These are phyloP conservation scores for Xylariaceae sp. DNA, from an alignment of 2,329 filamentous ascomycete species.

Conservation along the genomic window DNA sequence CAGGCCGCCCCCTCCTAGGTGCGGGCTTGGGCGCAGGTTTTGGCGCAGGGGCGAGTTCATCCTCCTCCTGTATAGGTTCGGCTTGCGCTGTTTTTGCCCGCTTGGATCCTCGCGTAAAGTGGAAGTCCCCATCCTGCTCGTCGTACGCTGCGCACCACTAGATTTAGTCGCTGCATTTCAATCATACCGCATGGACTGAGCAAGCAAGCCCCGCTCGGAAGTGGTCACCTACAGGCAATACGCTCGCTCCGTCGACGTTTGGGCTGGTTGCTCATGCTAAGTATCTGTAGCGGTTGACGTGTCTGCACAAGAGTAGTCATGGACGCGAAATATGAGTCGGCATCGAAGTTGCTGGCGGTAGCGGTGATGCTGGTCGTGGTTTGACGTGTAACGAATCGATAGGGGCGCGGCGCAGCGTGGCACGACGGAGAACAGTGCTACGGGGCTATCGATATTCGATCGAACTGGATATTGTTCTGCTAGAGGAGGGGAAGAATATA, in stretches of 20 bases:
- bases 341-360: conserved; percentile 21
- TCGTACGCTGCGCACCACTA: conserved; percentile 48
- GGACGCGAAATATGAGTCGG: conserved; percentile 45
- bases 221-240: conserved; percentile 51
- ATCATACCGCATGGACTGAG: conserved; percentile 12
- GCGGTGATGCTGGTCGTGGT: conserved; percentile 13
- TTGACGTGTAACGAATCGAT: conserved; percentile 8
- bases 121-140: conserved; percentile 73
- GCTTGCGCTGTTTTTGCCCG: conserved; percentile 55
- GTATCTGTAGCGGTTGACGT: conserved; percentile 60
- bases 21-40: conserved; percentile 27
- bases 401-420: conserved; percentile 1
- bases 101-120: conserved; percentile 67
- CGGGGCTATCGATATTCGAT: conserved; percentile 15
- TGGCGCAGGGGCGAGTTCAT: conserved; percentile 37
- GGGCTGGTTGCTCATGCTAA: conserved; percentile 64
- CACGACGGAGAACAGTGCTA: conserved; percentile 6
- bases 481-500: background rate
- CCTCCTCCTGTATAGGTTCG: conserved; percentile 39
- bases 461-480: background rate
- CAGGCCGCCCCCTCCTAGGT: conserved; percentile 36
- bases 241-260: conserved; percentile 61
- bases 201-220: background rate
- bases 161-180: conserved; percentile 15
- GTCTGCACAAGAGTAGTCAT: conserved; percentile 67